Evolutionary conservation across 495 filamentous ascomycete genomes (phyloP), one percentile per base, ranked within the genome.

Genomic region (Thermothielavioides terrestris): DNA sequence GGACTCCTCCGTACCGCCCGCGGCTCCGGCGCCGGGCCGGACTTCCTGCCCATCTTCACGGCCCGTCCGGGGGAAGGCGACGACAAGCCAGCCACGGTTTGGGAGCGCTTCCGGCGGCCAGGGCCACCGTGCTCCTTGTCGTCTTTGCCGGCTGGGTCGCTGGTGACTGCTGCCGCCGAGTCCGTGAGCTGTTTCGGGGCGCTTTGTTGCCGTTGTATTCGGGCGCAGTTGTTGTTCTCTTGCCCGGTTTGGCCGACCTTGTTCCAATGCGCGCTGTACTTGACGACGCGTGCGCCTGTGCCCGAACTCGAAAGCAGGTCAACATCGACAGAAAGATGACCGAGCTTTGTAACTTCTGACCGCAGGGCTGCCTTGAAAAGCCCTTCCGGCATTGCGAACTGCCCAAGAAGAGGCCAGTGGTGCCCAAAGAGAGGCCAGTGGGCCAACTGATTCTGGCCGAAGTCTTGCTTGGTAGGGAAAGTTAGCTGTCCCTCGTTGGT

Each of bases 281-380:
- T 38, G 49, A 27, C 23, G n/a, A 15, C 32, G 20, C 3, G n/a
- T 3, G 22, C 8, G 11, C 14, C 36, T 20, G 14, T 10, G 3
- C 36, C 20, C 15, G 15, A 2, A 34, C 41, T 34, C 12, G 42
- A 46, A 3, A 52, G 42, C 15, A 46, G 2, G 42, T 52, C 49
- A 22, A 34, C 30, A 27, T 8, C 3, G 15, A 2, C 8, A 2
- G 23, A n/a, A n/a, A 52, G 22, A 12, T 35, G 41, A 9, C 41
- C 34, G n/a, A 46, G 42, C 32, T 46, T 42, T 14, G 36, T 52
- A 1, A 52, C 32, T 15, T 52, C 49, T 2, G 42, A 45, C 7
- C 41, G 42, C 17, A 52, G n/a, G 17, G 46, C 25, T 3, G 42
- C 41, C 22, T 37, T 34, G 23, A 45, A 22, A 12, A 32, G 1